Conservation (phyloP, 805 yeast genomes). For the Kuraishia piskuri region DNA sequence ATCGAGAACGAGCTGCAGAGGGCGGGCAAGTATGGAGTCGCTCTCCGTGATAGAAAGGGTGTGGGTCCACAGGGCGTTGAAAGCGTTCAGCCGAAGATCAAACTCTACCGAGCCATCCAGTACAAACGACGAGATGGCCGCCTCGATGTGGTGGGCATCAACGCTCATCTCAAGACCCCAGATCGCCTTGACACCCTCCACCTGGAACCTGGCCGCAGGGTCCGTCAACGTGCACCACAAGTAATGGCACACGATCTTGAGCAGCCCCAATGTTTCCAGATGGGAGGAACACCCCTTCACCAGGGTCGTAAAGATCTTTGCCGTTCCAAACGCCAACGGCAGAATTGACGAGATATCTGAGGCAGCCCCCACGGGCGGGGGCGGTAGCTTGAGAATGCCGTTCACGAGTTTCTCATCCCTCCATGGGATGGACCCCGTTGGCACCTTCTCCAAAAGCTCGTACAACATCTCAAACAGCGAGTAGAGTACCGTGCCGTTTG, state of each 20-base stretch:
- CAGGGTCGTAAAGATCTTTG: slow-evolving; percentile 30
- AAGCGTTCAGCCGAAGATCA: slow-evolving; percentile 39
- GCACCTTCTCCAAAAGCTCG: slow-evolving; percentile 34
- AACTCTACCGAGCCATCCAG: slow-evolving; percentile 26
- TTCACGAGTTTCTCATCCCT: slow-evolving; percentile 23
- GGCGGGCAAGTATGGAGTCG: slow-evolving; percentile 45
- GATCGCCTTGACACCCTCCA: slow-evolving; percentile 59
- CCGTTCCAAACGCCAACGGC: slow-evolving; percentile 32
- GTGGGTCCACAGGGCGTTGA: slow-evolving; percentile 70
- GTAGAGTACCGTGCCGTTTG: slow-evolving; percentile 15
- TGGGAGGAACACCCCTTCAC: slow-evolving; percentile 18
- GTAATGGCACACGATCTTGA: slow-evolving; percentile 32
- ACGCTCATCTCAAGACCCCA: slow-evolving; percentile 51
- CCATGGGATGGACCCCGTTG: slow-evolving; percentile 25
- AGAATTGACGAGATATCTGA: slow-evolving; percentile 13
- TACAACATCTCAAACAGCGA: slow-evolving; percentile 25
- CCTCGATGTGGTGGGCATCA: slow-evolving; percentile 55
- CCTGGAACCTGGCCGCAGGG: slow-evolving; percentile 49
- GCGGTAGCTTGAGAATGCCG: not conserved
- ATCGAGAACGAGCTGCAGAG: slow-evolving; percentile 63
- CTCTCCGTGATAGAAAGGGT: slow-evolving; percentile 40
- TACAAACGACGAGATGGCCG: slow-evolving; percentile 55
- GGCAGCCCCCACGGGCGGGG: slow-evolving; percentile 11
- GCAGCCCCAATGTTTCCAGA: slow-evolving; percentile 25
- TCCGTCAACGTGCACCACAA: slow-evolving; percentile 50